Evolutionary conservation across 495 filamentous ascomycete genomes (phyloP), one percentile per base, ranked within the genome.

Genomic region (Aspergillus incahuasiensis): DNA sequence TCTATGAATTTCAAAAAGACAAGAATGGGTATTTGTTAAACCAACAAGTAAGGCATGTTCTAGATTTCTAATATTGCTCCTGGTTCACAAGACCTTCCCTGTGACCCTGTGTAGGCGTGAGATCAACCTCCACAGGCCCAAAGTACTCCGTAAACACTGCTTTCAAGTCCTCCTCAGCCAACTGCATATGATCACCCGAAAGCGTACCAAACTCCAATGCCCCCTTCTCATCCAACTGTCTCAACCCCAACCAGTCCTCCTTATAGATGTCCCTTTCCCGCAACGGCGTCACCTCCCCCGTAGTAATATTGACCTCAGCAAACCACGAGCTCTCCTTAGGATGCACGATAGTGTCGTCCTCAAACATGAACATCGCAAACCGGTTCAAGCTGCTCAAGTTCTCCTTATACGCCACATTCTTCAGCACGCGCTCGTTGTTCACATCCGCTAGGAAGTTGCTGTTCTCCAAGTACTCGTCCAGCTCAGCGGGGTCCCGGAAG

Each of bases 361-460:
- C 84, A 67, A 97, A 99, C 77, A 95, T 76, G 66, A 86, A 90
- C 89, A 97, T 90, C 30, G 88, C 87, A 57, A 99, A 90, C 56
- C 82, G 82, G 64, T 90, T 85, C 60, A 99, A 64, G 45, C 64
- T 71, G 24, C 70, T 77, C 52, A 99, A 66, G 67, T 91, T 87
- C 62, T 79, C 68, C 68, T 79, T 85, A 69, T 97, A 97, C 7
- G 72, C 79, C 41, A 66, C 60, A 59, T 92, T 96, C 79, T 92
- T 96, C 50, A 64, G 21, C 16, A 43, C 67, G 2, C 95, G 79
- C 81, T 97, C 94, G 66, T 96, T 97, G 72, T 99, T 99, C 70
- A 97, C 86, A 69, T 97, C 92, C n/a, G 92, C 94, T n/a, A 99
- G 77, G 69, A 92, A 96, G 64, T 92, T 95, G 66, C 89, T 94